Conservation (phyloP, 805 yeast species). For the Sungouiozyma intestinalis region DNA sequence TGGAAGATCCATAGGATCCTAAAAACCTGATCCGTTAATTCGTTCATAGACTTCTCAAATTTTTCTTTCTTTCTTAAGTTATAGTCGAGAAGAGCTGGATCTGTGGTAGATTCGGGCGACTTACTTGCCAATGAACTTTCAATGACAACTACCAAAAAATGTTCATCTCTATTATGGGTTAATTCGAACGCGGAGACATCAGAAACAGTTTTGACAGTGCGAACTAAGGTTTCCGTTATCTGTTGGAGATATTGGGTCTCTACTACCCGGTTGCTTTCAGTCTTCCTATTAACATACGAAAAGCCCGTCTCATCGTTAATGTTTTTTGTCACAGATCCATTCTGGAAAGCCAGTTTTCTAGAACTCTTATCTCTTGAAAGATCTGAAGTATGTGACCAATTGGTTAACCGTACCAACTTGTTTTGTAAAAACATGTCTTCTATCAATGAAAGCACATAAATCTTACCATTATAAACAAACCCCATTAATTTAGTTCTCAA, state of each 20-base stretch:
- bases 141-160: conserved; percentile 72
- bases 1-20: conserved; percentile 42
- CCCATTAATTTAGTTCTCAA: conserved; percentile 88
- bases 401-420: conserved; percentile 24
- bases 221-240: conserved; percentile 70
- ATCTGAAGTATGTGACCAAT: conserved; percentile 30
- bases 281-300: background rate
- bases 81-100: conserved; percentile 3
- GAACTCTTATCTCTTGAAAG: conserved; percentile 12
- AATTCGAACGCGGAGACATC: conserved; percentile 87
- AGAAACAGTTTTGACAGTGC: conserved; percentile 67
- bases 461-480: conserved; percentile 75
- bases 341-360: background rate
- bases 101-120: background rate
- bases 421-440: conserved; percentile 83
- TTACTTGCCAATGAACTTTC: conserved; percentile 51
- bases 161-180: conserved; percentile 42
- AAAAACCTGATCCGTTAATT: conserved; percentile 26
- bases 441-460: conserved; percentile 78
- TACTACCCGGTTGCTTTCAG: conserved; percentile 15
- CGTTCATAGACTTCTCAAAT: conserved; percentile 23
- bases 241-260: conserved; percentile 72
- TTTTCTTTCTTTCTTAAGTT: conserved; percentile 10
- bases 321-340: background rate
- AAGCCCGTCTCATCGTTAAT: background rate